Evolutionary conservation across 2,329 filamentous ascomycete species (phyloP).

Genomic region (Aphanoascus verrucosus): DNA sequence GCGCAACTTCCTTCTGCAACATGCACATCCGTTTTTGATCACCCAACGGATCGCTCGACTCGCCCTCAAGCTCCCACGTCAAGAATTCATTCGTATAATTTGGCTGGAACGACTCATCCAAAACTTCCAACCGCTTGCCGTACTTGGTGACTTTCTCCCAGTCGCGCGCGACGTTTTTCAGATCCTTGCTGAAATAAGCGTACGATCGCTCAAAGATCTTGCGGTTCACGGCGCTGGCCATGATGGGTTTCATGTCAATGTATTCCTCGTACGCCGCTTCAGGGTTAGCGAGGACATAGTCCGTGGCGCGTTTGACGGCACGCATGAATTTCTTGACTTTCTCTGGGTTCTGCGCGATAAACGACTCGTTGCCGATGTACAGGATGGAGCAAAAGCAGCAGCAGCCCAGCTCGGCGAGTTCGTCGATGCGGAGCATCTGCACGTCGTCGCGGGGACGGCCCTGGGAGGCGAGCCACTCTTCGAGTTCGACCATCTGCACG

Average conservation of each 20-base stretch:
- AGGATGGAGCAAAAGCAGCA: constrained; percentile 77
- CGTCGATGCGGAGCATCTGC: constrained; percentile 70
- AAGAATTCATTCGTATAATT: constrained; percentile 69
- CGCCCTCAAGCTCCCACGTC: constrained; percentile 53
- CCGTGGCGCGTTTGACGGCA: constrained; percentile 63
- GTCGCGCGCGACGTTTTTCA: constrained; percentile 64
- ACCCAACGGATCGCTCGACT: constrained; percentile 55
- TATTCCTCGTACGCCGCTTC: constrained; percentile 57
- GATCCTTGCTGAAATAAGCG: constrained; percentile 62
- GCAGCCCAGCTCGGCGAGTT: constrained; percentile 67
- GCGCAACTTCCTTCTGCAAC: constrained; percentile 57
- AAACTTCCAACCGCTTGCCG: constrained; percentile 59
- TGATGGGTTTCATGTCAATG: constrained; percentile 59
- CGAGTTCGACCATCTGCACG: constrained; percentile 72
- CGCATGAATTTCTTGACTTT: constrained; percentile 58
- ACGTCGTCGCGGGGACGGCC: constrained; percentile 56
- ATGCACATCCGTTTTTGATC: constrained; percentile 66
- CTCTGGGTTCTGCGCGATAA: constrained; percentile 55
- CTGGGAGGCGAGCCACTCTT: constrained; percentile 59
- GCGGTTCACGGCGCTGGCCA: constrained; percentile 57
- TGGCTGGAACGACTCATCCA: constrained; percentile 52
- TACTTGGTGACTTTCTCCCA: constrained; percentile 70
- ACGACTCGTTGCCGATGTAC: constrained; percentile 67
- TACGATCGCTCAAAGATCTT: constrained; percentile 73
- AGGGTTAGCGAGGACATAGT: constrained; percentile 56